A percentile compares a stretch with the other conserved stretches of the same genome.
These are phyloP conservation scores for Rhodosporidiobolus sp. DNA, from an alignment of 768 basidiomycete species.

Conservation along the genomic window DNA sequence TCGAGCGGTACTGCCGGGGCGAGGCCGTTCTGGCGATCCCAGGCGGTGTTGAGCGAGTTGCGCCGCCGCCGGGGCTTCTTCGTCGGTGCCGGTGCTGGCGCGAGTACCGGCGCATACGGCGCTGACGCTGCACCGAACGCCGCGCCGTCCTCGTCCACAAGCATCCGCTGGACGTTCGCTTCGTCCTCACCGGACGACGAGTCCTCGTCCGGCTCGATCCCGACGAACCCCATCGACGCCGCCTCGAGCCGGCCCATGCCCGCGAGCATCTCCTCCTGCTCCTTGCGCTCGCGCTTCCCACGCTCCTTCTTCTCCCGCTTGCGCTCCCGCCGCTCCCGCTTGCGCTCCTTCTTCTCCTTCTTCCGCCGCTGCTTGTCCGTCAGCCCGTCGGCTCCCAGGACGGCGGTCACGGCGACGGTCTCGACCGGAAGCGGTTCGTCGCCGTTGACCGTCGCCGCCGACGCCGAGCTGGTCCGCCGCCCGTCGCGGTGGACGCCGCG, in stretches of 20 bases:
- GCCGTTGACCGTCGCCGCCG: background rate
- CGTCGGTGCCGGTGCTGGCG: background rate
- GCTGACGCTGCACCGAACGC: background rate
- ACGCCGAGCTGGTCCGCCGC: background rate
- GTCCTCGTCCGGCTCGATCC: too few species aligned
- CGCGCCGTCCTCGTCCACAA: background rate
- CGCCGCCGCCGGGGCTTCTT: background rate
- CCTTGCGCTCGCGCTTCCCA: background rate
- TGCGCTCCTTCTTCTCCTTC: background rate
- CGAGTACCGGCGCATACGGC: too few species aligned
- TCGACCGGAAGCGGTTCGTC: too few species aligned
- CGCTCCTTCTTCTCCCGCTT: background rate
- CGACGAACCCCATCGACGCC: background rate
- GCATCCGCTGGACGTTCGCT: background rate
- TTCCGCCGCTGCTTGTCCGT: background rate
- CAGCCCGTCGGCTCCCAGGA: background rate
- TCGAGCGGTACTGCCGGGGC: background rate
- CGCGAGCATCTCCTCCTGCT: background rate
- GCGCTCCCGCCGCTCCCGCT: background rate
- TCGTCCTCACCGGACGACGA: too few species aligned
- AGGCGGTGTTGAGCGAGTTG: background rate
- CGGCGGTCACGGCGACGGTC: background rate
- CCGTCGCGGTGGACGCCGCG: background rate
- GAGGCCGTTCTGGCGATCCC: conserved; percentile 4
- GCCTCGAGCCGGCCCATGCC: background rate